Conservation (phyloP, 2,329 filamentous ascomycete genomes). For the Fusarium sp. region DNA sequence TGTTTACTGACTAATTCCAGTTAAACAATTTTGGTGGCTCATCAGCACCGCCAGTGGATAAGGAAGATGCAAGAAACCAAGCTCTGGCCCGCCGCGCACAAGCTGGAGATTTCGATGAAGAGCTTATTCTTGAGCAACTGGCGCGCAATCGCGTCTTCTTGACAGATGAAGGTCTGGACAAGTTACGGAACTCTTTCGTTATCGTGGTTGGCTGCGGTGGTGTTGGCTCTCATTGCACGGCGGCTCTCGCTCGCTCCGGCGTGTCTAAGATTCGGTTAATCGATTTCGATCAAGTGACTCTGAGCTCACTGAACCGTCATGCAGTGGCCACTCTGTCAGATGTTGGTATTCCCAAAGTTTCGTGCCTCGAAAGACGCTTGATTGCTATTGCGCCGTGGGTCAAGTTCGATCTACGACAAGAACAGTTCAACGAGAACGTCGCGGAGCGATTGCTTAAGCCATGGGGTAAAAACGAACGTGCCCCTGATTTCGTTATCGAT, state of each 20-base stretch:
- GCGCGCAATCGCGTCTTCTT: conserved; percentile 95
- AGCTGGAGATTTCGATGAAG: conserved; percentile 77
- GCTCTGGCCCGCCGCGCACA: conserved; percentile 73
- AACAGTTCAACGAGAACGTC: conserved; percentile 81
- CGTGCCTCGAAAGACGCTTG: conserved; percentile 83
- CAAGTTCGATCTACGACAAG: conserved; percentile 86
- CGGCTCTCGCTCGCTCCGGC: conserved; percentile 89
- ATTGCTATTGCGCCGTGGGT: conserved; percentile 94
- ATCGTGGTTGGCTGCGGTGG: conserved; percentile 94
- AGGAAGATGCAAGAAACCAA: conserved; percentile 74
- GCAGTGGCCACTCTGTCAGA: conserved; percentile 94
- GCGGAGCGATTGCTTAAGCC: conserved; percentile 77
- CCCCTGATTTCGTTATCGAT: conserved; percentile 92
- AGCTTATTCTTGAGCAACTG: conserved; percentile 93
- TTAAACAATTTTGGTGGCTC: conserved; percentile 74
- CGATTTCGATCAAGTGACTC: conserved; percentile 97
- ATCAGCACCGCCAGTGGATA: conserved; percentile 63
- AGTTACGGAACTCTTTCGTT: conserved; percentile 86
- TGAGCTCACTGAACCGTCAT: conserved; percentile 96
- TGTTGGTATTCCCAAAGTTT: conserved; percentile 93
- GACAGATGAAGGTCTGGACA: conserved; percentile 82
- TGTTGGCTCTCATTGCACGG: conserved; percentile 92
- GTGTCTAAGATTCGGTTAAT: conserved; percentile 90
- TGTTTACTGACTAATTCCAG: conserved; percentile 56
- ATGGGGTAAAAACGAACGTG: conserved; percentile 73